Evolutionary conservation across 208 protist genomes (phyloP).

Genomic region (Wallacemonas rigidus): DNA sequence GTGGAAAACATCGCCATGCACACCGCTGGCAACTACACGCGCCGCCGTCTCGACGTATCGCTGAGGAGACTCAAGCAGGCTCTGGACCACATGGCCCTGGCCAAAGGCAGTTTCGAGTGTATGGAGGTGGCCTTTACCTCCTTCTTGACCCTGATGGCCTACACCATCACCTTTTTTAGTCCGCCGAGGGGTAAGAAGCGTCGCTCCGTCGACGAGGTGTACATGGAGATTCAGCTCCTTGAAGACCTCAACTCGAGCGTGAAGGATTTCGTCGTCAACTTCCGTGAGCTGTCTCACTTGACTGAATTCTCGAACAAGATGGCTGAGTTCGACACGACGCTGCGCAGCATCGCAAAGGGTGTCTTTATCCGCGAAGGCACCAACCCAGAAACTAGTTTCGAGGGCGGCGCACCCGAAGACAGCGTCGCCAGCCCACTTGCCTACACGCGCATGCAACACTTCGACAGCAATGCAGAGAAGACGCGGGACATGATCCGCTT

Average conservation of each 20-base stretch:
- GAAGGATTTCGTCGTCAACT: constrained; percentile 87
- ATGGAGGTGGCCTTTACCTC: constrained; percentile 71
- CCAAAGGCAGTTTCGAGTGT: constrained; percentile 73
- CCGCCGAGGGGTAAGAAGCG: constrained; percentile 34
- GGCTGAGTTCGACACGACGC: constrained; percentile 76
- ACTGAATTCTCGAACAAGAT: constrained; percentile 80
- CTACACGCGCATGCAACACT: constrained; percentile 49
- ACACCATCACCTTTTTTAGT: constrained; percentile 59
- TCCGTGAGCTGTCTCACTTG: constrained; percentile 84
- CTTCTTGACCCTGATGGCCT: constrained; percentile 58
- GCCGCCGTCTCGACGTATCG: constrained; percentile 56
- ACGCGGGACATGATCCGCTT: constrained; percentile 40
- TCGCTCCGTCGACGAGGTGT: constrained; percentile 60
- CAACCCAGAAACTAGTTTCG: neutral
- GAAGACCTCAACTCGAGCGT: constrained; percentile 80
- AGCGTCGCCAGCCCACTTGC: constrained; percentile 21
- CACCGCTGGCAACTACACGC: constrained; percentile 56
- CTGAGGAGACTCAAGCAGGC: constrained; percentile 60
- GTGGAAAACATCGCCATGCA: constrained; percentile 89
- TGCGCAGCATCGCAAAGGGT: constrained; percentile 70
- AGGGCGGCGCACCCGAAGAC: neutral
- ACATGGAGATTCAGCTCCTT: constrained; percentile 81
- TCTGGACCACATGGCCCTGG: constrained; percentile 80
- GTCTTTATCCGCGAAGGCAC: constrained; percentile 44
- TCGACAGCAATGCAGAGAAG: constrained; percentile 16